Evolutionary conservation across 345 rosid species (phyloP), one percentile per base, ranked within the genome.

Genomic region (Arabidopsis suecica): DNA sequence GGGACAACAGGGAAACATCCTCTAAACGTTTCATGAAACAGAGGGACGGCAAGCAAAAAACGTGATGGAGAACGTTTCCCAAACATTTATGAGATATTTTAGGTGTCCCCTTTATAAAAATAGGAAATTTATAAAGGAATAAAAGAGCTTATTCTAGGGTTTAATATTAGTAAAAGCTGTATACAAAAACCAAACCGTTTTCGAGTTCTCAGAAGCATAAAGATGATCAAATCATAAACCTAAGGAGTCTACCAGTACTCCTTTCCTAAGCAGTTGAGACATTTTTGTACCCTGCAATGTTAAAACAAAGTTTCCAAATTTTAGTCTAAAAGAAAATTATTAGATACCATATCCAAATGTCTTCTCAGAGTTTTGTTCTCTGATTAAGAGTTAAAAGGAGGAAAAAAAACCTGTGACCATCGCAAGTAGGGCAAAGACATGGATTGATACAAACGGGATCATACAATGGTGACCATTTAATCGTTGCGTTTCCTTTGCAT

Each of bases 361-460:
- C 32, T 28, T 28, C 32, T 28, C 32, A 28, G 32, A 28, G 4
- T 28, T 28, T 28, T 37, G 18, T 50, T 61, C 18, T 4, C 6
- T 7, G 60, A 20, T 37, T 3, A 49, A 38, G 34, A 49, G 48
- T 4, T 1, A 16, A 56, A 13, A 5, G 11, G 9, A 42, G 14
- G 13, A 20, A 6, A 25, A 2, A 22, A 41, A 54, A 93, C 98
- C 96, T 88, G 80, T 91, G 71, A 56, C 97, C 98, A 70, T 91
- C 97, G 69, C 98, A 93, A 22, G 97, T 91, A 69, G 98, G 98
- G 80, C 97, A 93, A 77, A 91, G 81, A 73, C 91, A 86, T 44
- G 94, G 97, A 69, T 89, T 89, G 71, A 88, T 81, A 75, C 80
- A 86, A 69, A 91, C 74, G 30, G 96, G 98, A 68, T 91, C 96